Conservation (phyloP, 495 filamentous ascomycete species). For the Penicillium goetzii region DNA sequence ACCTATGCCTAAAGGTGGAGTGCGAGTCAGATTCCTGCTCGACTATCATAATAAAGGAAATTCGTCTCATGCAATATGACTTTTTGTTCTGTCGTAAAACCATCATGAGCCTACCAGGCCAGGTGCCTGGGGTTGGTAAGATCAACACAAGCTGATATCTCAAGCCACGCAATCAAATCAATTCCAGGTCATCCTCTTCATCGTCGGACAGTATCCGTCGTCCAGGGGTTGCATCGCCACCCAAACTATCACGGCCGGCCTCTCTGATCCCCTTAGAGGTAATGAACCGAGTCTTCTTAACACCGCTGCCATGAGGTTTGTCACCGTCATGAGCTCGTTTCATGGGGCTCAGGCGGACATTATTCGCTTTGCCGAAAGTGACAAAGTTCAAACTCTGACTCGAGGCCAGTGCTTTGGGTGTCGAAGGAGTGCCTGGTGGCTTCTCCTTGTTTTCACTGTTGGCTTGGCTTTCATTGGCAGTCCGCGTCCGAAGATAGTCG, state of each 20-base stretch:
- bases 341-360: slow-evolving; percentile 70
- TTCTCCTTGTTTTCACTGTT: slow-evolving; percentile 16
- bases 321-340: slow-evolving; percentile 54
- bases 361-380: slow-evolving; percentile 41
- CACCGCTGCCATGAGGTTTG: slow-evolving; percentile 40
- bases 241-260: slow-evolving; percentile 75
- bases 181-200: slow-evolving; percentile 57
- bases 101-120: slow-evolving; percentile 10
- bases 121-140: neutral
- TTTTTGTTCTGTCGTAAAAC: slow-evolving; percentile 24
- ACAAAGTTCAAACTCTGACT: slow-evolving; percentile 32
- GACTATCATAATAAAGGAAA: slow-evolving; percentile 17
- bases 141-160: neutral
- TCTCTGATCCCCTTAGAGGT: slow-evolving; percentile 76
- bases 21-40: neutral
- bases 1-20: neutral
- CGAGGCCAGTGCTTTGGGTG: slow-evolving; percentile 17
- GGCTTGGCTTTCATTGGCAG: slow-evolving; percentile 28
- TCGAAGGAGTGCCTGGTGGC: slow-evolving; percentile 9
- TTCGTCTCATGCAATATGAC: slow-evolving; percentile 18
- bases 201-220: slow-evolving; percentile 41
- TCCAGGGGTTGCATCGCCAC: slow-evolving; percentile 44
- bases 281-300: slow-evolving; percentile 83
- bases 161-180: slow-evolving; percentile 42
- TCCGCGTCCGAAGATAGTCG: slow-evolving; percentile 71